Conservation (phyloP, 768 basidiomycete species). For the Dacryopinax spathularia region DNA sequence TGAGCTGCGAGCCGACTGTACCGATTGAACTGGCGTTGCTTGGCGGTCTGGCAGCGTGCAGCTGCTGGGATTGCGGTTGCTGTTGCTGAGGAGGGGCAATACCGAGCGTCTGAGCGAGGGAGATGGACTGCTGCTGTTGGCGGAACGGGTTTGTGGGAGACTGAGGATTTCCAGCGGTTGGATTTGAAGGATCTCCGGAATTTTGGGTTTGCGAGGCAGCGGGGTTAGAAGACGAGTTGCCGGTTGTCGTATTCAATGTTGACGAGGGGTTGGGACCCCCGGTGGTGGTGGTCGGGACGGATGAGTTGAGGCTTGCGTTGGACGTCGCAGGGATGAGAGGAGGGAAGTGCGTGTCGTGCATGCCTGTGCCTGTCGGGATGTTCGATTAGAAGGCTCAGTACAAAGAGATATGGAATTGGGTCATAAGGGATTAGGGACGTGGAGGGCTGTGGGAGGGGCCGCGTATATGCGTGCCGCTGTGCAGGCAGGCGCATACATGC, state of each 20-base stretch:
- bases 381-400: background rate
- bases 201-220: too few relatives aligned
- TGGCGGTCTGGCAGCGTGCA: background rate
- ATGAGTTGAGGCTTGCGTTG: too few relatives aligned
- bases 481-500: too few relatives aligned
- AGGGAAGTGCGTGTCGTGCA: background rate
- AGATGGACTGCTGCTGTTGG: background rate
- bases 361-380: too few relatives aligned
- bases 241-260: background rate
- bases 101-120: background rate
- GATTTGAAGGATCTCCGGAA: background rate
- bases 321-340: too few relatives aligned
- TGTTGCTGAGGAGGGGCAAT: background rate
- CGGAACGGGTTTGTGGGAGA: background rate
- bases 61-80: background rate
- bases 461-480: too few relatives aligned
- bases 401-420: too few relatives aligned
- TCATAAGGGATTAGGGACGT: too few relatives aligned
- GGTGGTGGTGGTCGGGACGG: too few relatives aligned
- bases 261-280: too few relatives aligned
- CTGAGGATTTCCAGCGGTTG: background rate
- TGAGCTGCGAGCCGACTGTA: background rate
- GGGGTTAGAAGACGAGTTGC: too few relatives aligned
- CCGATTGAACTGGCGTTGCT: background rate
- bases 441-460: too few relatives aligned